phyloP scores from a whole-genome alignment of 73 alveolate species.

The Uronychia setigera region DNA sequence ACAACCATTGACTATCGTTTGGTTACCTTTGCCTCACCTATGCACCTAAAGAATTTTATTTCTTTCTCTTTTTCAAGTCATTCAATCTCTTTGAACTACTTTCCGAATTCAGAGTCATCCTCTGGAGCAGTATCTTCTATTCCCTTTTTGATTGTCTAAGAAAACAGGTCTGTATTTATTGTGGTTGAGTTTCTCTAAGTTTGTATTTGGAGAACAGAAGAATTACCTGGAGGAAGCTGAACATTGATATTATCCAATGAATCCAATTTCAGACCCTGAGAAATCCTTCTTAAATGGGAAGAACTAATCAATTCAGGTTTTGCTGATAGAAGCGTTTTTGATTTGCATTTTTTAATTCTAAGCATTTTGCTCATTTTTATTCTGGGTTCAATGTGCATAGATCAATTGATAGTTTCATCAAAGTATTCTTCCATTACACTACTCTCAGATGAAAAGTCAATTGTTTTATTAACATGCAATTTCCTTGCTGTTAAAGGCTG shows the following conservation, averaged over 20 bases:
- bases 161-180: background rate
- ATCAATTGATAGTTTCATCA: background rate
- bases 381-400: background rate
- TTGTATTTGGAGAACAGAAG: no score
- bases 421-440: background rate
- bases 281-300: background rate
- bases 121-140: background rate
- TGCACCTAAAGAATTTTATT: conserved; percentile 85
- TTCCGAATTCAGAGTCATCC: conserved; percentile 58
- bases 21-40: conserved; percentile 90
- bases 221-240: no score
- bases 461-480: background rate
- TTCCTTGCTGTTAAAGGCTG: conserved; percentile 8
- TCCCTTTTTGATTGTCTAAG: background rate
- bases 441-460: no score
- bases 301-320: background rate
- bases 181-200: background rate
- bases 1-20: conserved; percentile 35
- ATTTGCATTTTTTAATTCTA: background rate
- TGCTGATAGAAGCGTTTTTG: background rate
- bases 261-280: background rate
- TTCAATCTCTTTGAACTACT: conserved; percentile 81
- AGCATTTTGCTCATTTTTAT: conserved; percentile 15
- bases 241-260: background rate
- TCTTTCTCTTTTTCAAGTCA: conserved; percentile 90